Conservation (phyloP, 1,284 basidiomycete genomes). For the Porodaedalea pini region DNA sequence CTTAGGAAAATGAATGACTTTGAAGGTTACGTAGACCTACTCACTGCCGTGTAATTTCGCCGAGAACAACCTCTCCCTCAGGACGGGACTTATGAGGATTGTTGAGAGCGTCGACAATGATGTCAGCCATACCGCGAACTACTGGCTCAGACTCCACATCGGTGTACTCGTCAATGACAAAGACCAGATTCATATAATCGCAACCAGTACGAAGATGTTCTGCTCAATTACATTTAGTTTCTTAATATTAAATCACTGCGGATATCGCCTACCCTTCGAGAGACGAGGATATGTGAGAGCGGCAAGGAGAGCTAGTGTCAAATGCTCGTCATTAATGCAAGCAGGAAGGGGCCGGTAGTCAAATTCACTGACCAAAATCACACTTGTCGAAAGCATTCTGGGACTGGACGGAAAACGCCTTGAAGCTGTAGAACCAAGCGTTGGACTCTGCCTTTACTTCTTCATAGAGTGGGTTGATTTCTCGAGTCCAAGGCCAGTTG, state of each 20-base stretch:
- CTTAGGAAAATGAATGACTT: too few relatives aligned
- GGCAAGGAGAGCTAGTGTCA: conserved; percentile 12
- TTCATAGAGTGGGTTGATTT: conserved; percentile 7
- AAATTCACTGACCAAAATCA: too few relatives aligned
- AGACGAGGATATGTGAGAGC: conserved; percentile 26
- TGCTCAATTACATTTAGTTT: conserved; percentile 1
- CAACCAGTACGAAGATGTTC: conserved; percentile 30
- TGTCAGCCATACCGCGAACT: conserved; percentile 29
- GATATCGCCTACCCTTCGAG: conserved; percentile 22
- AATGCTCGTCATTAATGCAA: too few relatives aligned
- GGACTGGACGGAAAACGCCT: conserved; percentile 11
- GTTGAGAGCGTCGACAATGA: conserved; percentile 36
- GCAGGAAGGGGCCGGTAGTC: too few relatives aligned
- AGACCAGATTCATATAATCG: conserved; percentile 41
- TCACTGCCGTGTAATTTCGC: conserved; percentile 33
- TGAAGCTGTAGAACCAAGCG: conserved; percentile 9
- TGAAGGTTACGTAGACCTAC: background rate
- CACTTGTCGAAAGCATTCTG: conserved; percentile 19
- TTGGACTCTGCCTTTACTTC: background rate
- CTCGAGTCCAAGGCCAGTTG: conserved; percentile 7
- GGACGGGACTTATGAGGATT: conserved; percentile 33
- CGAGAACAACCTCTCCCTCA: conserved; percentile 29
- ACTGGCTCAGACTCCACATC: conserved; percentile 30
- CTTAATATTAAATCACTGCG: too few relatives aligned
- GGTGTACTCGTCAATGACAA: conserved; percentile 41